phyloP scores from a whole-genome alignment of 805 yeast genomes.

The Kluyveromyces lactis region DNA sequence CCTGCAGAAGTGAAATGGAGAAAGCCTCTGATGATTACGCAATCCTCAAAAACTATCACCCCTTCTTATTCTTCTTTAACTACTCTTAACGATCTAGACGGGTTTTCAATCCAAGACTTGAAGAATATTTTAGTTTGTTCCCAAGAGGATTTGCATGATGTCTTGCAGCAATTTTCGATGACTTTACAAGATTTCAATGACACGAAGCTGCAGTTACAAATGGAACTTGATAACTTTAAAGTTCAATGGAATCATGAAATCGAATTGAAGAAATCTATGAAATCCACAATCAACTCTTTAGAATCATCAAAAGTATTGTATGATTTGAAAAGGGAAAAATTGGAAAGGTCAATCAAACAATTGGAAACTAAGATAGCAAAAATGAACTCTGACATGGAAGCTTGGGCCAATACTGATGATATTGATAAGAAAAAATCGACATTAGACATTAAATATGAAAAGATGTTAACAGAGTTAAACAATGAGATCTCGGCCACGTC shows the following conservation, averaged over 20 bases:
- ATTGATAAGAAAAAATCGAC: conserved; percentile 11
- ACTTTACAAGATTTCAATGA: conserved; percentile 25
- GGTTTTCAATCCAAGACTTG: conserved; percentile 25
- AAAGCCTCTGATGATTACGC: conserved; percentile 5
- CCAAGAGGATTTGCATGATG: conserved; percentile 29
- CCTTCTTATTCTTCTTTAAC: conserved; percentile 24
- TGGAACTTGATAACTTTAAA: conserved; percentile 25
- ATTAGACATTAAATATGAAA: conserved; percentile 11
- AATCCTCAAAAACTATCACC: conserved; percentile 6
- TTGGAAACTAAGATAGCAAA: conserved; percentile 16
- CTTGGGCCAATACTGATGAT: conserved; percentile 18
- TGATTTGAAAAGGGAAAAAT: conserved; percentile 24
- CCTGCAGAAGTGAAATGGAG: conserved; percentile 12
- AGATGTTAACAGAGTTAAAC: conserved; percentile 7
- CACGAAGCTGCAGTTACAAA: conserved; percentile 19
- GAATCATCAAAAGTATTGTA: conserved; percentile 27
- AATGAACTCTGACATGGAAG: conserved; percentile 23
- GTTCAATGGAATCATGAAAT: conserved; percentile 27
- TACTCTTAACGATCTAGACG: conserved; percentile 22
- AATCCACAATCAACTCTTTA: conserved; percentile 27
- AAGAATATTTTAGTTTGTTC: conserved; percentile 26
- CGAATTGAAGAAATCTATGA: conserved; percentile 25
- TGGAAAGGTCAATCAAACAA: conserved; percentile 21
- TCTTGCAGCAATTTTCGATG: conserved; percentile 20
- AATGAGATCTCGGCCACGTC: conserved; percentile 9